Evolutionary conservation across 2,329 filamentous ascomycete species (phyloP).

Genomic region (Didymella keratinophila): DNA sequence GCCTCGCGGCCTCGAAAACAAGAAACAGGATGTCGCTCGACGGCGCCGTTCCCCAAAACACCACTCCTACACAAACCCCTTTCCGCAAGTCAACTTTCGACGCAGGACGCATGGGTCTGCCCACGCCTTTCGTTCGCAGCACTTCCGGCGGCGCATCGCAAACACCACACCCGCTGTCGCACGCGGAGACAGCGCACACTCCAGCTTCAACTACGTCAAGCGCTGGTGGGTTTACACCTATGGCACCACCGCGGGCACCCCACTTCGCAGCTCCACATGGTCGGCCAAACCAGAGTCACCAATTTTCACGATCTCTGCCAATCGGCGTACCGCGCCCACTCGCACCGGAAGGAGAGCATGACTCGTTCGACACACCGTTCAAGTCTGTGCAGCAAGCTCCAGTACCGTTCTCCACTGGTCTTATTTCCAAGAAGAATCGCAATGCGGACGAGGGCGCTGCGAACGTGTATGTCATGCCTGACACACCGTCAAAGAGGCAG

Average conservation of each 20-base stretch:
- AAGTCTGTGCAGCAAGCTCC: constrained; percentile 76
- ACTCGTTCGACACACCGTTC: constrained; percentile 77
- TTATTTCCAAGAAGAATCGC: constrained; percentile 94
- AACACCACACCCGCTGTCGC: constrained; percentile 79
- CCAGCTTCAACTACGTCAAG: constrained; percentile 87
- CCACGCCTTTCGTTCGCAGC: constrained; percentile 33
- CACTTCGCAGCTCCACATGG: constrained; percentile 32
- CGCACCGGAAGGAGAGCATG: constrained; percentile 56
- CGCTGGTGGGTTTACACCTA: constrained; percentile 65
- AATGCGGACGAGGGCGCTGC: constrained; percentile 68
- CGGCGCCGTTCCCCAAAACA: constrained; percentile 72
- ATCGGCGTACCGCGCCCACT: constrained; percentile 66
- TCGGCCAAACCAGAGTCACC: constrained; percentile 30
- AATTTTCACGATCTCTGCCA: constrained; percentile 79
- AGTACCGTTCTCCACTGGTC: constrained; percentile 81
- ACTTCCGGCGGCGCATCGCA: constrained; percentile 33
- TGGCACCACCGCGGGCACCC: constrained; percentile 53
- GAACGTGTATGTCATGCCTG: constrained; percentile 75
- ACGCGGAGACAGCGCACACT: constrained; percentile 83
- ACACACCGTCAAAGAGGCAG: constrained; percentile 95
- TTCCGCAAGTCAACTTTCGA: constrained; percentile 48
- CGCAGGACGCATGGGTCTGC: constrained; percentile 37
- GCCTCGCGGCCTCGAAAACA: constrained; percentile 61
- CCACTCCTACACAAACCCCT: constrained; percentile 72
- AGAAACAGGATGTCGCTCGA: constrained; percentile 81